Evolutionary conservation across 2,329 filamentous ascomycete genomes (phyloP).

Genomic region (Lomentospora prolificans): DNA sequence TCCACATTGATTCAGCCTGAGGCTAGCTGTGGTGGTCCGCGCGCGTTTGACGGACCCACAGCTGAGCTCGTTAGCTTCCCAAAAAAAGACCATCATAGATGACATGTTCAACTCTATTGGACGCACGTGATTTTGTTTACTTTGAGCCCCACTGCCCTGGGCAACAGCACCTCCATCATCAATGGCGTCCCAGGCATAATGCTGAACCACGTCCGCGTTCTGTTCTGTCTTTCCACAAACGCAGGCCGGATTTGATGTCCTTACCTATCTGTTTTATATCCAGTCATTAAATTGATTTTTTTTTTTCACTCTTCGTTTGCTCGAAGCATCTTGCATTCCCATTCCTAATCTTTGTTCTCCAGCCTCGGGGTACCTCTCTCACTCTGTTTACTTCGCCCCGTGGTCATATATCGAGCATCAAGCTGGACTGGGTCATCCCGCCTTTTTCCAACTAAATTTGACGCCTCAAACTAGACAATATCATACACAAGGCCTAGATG

Average conservation of each 20-base stretch:
- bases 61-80: too few species aligned
- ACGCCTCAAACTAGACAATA: background rate
- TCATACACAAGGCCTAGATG: background rate
- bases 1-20: background rate
- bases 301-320: background rate
- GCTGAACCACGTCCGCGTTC: background rate
- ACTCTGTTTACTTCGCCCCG: background rate
- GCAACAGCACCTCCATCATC: slow-evolving; percentile 2
- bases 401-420: background rate
- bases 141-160: slow-evolving; percentile 3
- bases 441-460: background rate
- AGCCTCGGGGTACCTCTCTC: background rate
- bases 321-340: background rate
- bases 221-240: background rate
- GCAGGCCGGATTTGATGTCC: background rate
- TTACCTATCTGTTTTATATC: background rate
- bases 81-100: background rate
- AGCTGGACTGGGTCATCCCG: background rate
- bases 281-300: slow-evolving; percentile 4
- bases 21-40: background rate
- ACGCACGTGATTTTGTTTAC: slow-evolving; percentile 9
- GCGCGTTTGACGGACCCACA: too few species aligned
- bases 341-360: background rate
- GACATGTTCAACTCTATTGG: too few species aligned
- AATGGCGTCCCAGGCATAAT: background rate